Evolutionary conservation across 345 rosid species (phyloP).

Genomic region (Aquilaria sinensis): DNA sequence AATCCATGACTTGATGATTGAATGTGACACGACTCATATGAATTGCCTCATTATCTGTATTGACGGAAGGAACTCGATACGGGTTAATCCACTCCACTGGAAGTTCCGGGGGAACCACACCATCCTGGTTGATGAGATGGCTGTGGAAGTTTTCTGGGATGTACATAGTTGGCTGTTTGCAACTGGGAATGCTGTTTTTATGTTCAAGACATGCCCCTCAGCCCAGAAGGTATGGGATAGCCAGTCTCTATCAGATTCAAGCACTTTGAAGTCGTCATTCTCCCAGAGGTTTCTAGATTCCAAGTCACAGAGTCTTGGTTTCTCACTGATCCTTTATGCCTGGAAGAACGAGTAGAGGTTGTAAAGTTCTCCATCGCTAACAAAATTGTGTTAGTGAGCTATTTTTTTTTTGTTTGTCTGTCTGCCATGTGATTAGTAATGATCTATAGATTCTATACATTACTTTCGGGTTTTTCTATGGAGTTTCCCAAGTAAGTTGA

Average conservation of each 20-base stretch:
- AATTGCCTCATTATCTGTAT: conserved; percentile 47
- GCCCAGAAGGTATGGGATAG: conserved; percentile 61
- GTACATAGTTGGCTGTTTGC: conserved; percentile 85
- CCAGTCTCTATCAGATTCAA: conserved; percentile 40
- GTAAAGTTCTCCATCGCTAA: conserved; percentile 31
- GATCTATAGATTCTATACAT: conserved; percentile 21
- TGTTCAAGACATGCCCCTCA: conserved; percentile 72
- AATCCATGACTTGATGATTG: conserved; percentile 54
- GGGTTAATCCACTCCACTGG: conserved; percentile 65
- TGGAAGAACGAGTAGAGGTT: conserved; percentile 71
- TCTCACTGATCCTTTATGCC: conserved; percentile 68
- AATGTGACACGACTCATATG: conserved; percentile 40
- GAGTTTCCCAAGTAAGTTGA: conserved; percentile 16
- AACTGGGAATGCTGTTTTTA: conserved; percentile 72
- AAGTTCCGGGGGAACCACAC: conserved; percentile 76
- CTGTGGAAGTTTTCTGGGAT: conserved; percentile 82
- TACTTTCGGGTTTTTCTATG: conserved; percentile 2
- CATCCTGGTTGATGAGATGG: conserved; percentile 54
- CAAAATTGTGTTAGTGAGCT: conserved; percentile 29
- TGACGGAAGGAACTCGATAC: conserved; percentile 63
- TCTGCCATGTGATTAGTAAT: conserved; percentile 34
- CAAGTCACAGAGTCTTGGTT: conserved; percentile 52
- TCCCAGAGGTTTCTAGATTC: conserved; percentile 54
- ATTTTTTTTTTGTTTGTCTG: conserved; percentile 22
- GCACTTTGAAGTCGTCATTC: conserved; percentile 35